Percentiles rank a stretch among this genome's conserved stretches.
Evolutionary conservation across 345 rosid species (phyloP).

Genomic region (Sapria himalayana): DNA sequence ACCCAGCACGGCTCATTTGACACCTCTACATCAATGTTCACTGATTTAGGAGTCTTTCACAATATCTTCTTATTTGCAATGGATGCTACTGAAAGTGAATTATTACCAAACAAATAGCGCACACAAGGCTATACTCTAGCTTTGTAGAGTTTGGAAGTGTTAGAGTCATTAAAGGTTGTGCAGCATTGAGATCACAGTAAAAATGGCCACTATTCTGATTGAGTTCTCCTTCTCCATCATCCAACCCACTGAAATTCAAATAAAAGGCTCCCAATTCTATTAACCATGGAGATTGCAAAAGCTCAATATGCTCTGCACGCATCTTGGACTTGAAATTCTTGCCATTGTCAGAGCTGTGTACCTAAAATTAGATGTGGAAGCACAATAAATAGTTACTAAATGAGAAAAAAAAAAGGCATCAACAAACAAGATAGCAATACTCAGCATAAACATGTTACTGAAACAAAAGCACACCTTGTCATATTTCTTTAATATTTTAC

Average conservation of each 20-base stretch:
- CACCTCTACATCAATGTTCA: no score
- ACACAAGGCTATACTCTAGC: slow-evolving; percentile 59
- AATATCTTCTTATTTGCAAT: not conserved
- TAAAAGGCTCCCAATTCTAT: slow-evolving; percentile 81
- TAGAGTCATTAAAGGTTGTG: slow-evolving; percentile 35
- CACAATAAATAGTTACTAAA: no score
- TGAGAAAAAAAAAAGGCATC: not conserved
- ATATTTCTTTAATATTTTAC: slow-evolving; percentile 82
- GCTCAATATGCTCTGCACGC: slow-evolving; percentile 70
- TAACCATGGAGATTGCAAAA: slow-evolving; percentile 88
- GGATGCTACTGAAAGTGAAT: slow-evolving; percentile 3
- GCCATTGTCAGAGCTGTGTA: slow-evolving; percentile 69
- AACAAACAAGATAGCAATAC: slow-evolving; percentile 1
- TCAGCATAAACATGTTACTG: no score
- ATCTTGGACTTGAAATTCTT: slow-evolving; percentile 58
- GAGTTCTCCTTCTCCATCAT: slow-evolving; percentile 22
- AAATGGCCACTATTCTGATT: slow-evolving; percentile 27
- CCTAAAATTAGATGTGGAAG: slow-evolving; percentile 29
- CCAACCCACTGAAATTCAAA: slow-evolving; percentile 38
- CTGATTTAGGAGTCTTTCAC: no score
- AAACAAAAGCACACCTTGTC: slow-evolving; percentile 54
- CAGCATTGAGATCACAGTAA: slow-evolving; percentile 31
- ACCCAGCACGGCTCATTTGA: no score
- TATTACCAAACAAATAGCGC: slow-evolving; percentile 72
- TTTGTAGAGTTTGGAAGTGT: slow-evolving; percentile 34